A percentile compares a stretch with the other conserved stretches of the same genome.
phyloP scores from a whole-genome alignment of 2,329 filamentous ascomycete species.

The Fusarium sp. region DNA sequence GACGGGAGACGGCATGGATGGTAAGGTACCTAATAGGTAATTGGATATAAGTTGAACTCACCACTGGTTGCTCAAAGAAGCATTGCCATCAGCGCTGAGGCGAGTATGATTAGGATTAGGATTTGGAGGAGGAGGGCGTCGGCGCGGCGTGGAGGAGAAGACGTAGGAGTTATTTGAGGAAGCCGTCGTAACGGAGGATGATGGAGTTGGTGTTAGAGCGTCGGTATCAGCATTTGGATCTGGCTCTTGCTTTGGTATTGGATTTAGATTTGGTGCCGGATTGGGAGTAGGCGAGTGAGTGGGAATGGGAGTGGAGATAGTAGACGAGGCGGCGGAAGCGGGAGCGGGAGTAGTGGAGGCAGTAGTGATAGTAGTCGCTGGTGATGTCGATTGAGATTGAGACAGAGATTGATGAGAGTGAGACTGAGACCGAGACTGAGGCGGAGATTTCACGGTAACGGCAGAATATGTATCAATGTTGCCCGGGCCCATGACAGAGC shows the following conservation, averaged over 20 bases:
- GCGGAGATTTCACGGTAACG: conserved; percentile 66
- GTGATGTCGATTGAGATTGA: conserved; percentile 11
- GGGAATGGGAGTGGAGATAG: conserved; percentile 52
- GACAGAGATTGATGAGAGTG: background rate
- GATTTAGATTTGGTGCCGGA: conserved; percentile 34
- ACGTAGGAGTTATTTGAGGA: conserved; percentile 27
- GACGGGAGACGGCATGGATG: conserved; percentile 29
- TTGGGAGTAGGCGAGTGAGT: conserved; percentile 44
- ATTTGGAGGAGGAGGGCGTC: conserved; percentile 27
- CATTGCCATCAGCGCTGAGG: conserved; percentile 43
- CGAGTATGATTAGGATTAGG: conserved; percentile 10
- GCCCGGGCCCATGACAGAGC: conserved; percentile 55
- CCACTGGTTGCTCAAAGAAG: conserved; percentile 44
- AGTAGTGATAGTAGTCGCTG: conserved; percentile 41
- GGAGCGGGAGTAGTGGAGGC: conserved; percentile 51
- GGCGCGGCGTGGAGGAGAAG: conserved; percentile 36
- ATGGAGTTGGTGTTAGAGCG: conserved; percentile 34
- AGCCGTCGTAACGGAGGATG: conserved; percentile 30
- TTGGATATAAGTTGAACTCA: conserved; percentile 37
- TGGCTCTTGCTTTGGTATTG: conserved; percentile 8
- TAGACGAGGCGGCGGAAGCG: conserved; percentile 33
- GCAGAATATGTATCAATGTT: conserved; percentile 64
- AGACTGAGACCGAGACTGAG: background rate
- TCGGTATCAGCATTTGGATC: conserved; percentile 9
- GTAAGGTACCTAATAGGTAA: background rate